These are phyloP conservation scores for Pseudonitzschia delicatissima DNA, from an alignment of 108 stramenopile genomes.

Conservation along the genomic window DNA sequence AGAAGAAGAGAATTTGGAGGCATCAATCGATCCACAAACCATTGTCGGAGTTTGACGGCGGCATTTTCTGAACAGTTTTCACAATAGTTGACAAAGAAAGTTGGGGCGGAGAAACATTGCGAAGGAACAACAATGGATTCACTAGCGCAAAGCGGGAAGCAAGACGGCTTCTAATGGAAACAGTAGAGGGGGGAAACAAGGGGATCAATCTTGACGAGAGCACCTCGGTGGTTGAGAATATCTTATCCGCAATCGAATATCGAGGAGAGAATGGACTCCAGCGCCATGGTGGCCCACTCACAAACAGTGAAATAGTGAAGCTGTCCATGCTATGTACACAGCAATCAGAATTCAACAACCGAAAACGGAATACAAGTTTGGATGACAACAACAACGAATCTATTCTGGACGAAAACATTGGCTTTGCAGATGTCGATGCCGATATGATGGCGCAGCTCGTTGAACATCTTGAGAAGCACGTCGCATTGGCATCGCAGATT, in stretches of 20 bases:
- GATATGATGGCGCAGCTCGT: slow-evolving; percentile 28
- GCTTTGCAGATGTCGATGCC: slow-evolving; percentile 34
- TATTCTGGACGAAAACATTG: slow-evolving; percentile 15
- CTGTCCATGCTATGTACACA: slow-evolving; percentile 14
- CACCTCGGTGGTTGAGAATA: slow-evolving; percentile 13
- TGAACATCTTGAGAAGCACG: slow-evolving; percentile 35
- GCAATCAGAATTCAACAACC: background rate
- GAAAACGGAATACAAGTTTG: background rate
- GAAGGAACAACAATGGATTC: too few species aligned
- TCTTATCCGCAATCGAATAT: slow-evolving; percentile 18
- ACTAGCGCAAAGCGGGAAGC: too few species aligned
- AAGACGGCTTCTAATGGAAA: too few species aligned
- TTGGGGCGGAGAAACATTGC: too few species aligned
- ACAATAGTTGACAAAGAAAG: too few species aligned
- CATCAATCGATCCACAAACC: too few species aligned
- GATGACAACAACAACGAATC: slow-evolving; percentile 1
- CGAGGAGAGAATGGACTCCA: slow-evolving; percentile 6
- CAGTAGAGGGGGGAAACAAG: too few species aligned
- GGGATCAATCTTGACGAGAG: background rate
- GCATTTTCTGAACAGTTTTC: too few species aligned
- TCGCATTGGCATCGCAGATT: slow-evolving; percentile 19
- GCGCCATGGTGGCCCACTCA: background rate
- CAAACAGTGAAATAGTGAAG: background rate
- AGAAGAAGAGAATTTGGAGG: too few species aligned
- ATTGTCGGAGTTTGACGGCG: too few species aligned